Evolutionary conservation across 129 eudicot species (phyloP).

Genomic region (Chrysanthemum lavandulifolium): DNA sequence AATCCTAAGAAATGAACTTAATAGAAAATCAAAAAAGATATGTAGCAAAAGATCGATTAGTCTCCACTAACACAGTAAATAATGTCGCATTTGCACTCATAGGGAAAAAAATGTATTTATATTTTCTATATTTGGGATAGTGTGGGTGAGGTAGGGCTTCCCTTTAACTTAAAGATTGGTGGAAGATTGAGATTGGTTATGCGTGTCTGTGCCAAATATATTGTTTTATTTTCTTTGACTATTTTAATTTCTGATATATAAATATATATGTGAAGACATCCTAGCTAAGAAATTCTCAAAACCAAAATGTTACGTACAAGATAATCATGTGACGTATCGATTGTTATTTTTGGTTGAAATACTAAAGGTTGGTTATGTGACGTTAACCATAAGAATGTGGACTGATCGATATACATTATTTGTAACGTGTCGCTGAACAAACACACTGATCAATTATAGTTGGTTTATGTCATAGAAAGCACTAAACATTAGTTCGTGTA

Average conservation of each 20-base stretch:
- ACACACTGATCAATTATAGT: neutral
- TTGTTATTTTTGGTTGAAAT: constrained; percentile 19
- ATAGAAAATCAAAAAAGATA: no score
- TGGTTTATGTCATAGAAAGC: no score
- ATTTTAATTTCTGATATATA: neutral
- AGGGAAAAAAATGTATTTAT: neutral
- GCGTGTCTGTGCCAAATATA: constrained; percentile 39
- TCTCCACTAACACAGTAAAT: no score
- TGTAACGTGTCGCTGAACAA: constrained; percentile 10
- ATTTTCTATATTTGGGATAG: constrained; percentile 23
- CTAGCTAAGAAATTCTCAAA: neutral
- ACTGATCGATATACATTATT: neutral
- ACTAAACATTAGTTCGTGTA: no score
- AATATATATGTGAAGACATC: neutral
- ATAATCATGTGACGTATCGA: constrained; percentile 17
- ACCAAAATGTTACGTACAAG: constrained; percentile 16
- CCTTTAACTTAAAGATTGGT: constrained; percentile 47
- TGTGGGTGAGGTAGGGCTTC: constrained; percentile 37
- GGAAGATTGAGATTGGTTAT: constrained; percentile 34
- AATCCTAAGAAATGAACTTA: no score
- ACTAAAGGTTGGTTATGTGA: constrained; percentile 23
- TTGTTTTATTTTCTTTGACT: constrained; percentile 12
- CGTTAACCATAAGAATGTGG: constrained; percentile 19
- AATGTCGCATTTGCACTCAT: no score
- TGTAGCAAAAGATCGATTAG: no score